Conservation (phyloP, 179 eudicot genomes). For the Beta macrorhiza region DNA sequence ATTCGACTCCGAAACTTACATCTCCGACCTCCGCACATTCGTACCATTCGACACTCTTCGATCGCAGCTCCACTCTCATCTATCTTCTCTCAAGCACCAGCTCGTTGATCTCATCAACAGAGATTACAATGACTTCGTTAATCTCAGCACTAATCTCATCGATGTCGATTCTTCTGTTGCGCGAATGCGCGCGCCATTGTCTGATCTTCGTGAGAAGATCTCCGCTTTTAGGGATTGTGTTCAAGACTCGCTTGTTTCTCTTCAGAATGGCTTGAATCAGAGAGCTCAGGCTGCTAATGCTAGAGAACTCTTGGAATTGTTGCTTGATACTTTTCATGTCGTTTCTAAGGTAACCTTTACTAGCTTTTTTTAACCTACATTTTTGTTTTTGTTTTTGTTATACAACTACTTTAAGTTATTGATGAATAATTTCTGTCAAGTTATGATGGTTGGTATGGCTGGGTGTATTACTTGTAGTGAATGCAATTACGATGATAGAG, state of each 20-base stretch:
- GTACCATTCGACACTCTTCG: constrained; percentile 94
- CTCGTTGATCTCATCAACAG: constrained; percentile 87
- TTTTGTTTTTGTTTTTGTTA: too few relatives aligned
- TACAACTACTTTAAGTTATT: too few relatives aligned
- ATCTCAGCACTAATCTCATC: constrained; percentile 76
- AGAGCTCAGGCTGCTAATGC: constrained; percentile 68
- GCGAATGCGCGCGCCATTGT: constrained; percentile 87
- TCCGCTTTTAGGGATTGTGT: constrained; percentile 50
- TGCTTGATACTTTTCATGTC: constrained; percentile 91
- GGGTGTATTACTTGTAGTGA: too few relatives aligned
- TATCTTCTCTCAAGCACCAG: constrained; percentile 63
- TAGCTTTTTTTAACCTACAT: too few relatives aligned
- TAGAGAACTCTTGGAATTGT: constrained; percentile 66
- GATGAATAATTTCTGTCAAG: too few relatives aligned
- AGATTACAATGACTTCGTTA: constrained; percentile 88
- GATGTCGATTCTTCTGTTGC: constrained; percentile 81
- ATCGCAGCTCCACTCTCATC: constrained; percentile 73
- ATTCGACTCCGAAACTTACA: constrained; percentile 75
- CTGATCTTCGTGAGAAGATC: constrained; percentile 77
- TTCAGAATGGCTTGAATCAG: constrained; percentile 60
- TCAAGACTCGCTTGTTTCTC: constrained; percentile 51
- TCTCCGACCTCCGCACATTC: constrained; percentile 90
- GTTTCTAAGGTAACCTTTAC: constrained; percentile 68
- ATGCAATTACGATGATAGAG: too few relatives aligned
- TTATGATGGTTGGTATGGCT: too few relatives aligned